These are phyloP conservation scores for Cicer cuneatum DNA, from an alignment of 306 rosid species.

Conservation along the genomic window DNA sequence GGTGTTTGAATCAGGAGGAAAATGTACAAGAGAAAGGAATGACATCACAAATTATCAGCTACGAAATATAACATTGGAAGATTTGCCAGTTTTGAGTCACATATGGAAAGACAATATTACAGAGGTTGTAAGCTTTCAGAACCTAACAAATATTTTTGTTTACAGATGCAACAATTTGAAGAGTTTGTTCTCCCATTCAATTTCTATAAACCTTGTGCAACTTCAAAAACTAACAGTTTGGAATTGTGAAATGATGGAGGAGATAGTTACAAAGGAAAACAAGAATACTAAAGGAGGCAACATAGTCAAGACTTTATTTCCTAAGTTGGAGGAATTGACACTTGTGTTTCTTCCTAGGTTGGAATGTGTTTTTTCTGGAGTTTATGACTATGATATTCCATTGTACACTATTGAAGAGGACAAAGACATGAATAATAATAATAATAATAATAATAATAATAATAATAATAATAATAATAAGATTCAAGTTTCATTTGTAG, in stretches of 20 bases:
- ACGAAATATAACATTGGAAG: not conserved
- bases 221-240: rapidly evolving
- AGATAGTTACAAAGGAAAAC: constrained; percentile 16
- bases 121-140: not conserved
- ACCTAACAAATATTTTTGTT: not conserved
- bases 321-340: not conserved
- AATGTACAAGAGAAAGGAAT: not conserved
- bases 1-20: not conserved
- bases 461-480: not conserved
- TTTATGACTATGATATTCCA: not conserved
- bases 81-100: constrained; percentile 10
- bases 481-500: constrained; percentile 1
- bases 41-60: not conserved
- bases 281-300: not conserved
- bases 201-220: constrained; percentile 8
- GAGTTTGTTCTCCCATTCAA: constrained; percentile 8
- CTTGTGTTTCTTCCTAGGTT: not conserved
- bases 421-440: not conserved
- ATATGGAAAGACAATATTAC: constrained; percentile 5
- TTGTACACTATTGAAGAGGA: not conserved
- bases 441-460: not conserved
- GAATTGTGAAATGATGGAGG: not conserved
- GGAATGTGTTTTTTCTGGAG: not conserved
- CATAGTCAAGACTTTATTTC: not conserved
- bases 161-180: not conserved